Base-by-base conservation (phyloP, 768 basidiomycete genomes). In the Mrakia blollopis region DNA sequence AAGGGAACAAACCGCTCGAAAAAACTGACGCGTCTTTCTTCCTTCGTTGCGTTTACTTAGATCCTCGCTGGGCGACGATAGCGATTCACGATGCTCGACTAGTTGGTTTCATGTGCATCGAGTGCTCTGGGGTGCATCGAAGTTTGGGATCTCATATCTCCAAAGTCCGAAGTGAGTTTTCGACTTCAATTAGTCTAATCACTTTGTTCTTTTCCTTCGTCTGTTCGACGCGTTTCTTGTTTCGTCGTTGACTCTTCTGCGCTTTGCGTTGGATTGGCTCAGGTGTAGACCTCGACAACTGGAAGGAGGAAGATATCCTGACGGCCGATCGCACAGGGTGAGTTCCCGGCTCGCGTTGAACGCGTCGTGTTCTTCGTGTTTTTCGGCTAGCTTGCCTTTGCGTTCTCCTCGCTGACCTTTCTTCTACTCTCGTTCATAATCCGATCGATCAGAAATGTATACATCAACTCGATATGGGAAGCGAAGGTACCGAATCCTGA, bases 41-140 rank as follows among this genome's bases (percentile, higher is more conserved):
- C 54, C 21, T 50, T 65, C 47, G 18, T 62, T 39, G 7, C 44
- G 7, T 50, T 50, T 50, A 1, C 44, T 9, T 67, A 52, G 37
- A 77, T 37, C 76, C 76, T 30, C 30, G 47, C 2, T 77, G 76
- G 76, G 76, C 76, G 50, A 77, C 76, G 11, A 77, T 77, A 50
- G 41, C 70, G 16, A 61, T 77, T 21, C 41, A 77, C 16, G 76
- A 73, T 9, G 35, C 21, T 1, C 35, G 23, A 14, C 25, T 77
- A 28, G 65, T 73, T 25, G 76, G 47, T 1, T 77, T 77, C 37
- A 52, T 77, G 25, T 77, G 76, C 52, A 72, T 77, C 62, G 75
- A 69, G 57, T 76, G 75, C 61, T 72, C 62, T 1, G 76, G 76
- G 11, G 32, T 73, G 18, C 76, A 77, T 39, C 71, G 76, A 9